Percentiles rank a stretch among this genome's conserved stretches.
Conservation (phyloP, 1,284 basidiomycete genomes). For the Cystobasidium slooffiae region DNA sequence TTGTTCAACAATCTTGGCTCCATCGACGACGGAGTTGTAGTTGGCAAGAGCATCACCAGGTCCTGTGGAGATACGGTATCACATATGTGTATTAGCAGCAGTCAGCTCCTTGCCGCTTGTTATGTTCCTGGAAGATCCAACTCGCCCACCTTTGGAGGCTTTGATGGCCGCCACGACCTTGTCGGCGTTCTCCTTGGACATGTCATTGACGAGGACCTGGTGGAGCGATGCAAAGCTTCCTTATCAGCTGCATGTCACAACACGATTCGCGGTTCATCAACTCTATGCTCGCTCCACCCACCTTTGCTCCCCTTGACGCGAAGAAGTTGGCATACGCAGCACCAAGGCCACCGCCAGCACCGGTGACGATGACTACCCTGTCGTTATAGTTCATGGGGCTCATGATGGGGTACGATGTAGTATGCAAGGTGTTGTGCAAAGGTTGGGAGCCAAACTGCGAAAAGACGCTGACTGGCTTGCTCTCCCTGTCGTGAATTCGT, state of each 20-base stretch:
- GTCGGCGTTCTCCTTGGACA: slow-evolving; percentile 84
- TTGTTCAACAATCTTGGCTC: slow-evolving; percentile 76
- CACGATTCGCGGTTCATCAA: neutral
- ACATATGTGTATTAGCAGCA: neutral
- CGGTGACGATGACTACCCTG: slow-evolving; percentile 91
- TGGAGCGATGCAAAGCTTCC: too few relatives aligned
- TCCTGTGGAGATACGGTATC: slow-evolving; percentile 12
- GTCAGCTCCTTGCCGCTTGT: neutral
- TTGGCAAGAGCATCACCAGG: slow-evolving; percentile 80
- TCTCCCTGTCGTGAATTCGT: neutral
- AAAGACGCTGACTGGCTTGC: neutral
- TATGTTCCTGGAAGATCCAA: neutral
- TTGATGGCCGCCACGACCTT: slow-evolving; percentile 90
- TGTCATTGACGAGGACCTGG: slow-evolving; percentile 94
- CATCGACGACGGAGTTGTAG: slow-evolving; percentile 86
- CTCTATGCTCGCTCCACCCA: slow-evolving; percentile 32
- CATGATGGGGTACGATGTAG: neutral
- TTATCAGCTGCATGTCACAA: neutral
- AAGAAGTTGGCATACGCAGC: slow-evolving; percentile 90
- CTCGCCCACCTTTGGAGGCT: slow-evolving; percentile 65
- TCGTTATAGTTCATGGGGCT: slow-evolving; percentile 74
- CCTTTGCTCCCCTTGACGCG: slow-evolving; percentile 77
- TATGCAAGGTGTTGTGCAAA: neutral
- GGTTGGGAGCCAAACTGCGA: neutral
- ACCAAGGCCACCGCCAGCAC: slow-evolving; percentile 93